Base-by-base conservation (phyloP, 176 grass and related monocot species). In the Aegilops speltoides region DNA sequence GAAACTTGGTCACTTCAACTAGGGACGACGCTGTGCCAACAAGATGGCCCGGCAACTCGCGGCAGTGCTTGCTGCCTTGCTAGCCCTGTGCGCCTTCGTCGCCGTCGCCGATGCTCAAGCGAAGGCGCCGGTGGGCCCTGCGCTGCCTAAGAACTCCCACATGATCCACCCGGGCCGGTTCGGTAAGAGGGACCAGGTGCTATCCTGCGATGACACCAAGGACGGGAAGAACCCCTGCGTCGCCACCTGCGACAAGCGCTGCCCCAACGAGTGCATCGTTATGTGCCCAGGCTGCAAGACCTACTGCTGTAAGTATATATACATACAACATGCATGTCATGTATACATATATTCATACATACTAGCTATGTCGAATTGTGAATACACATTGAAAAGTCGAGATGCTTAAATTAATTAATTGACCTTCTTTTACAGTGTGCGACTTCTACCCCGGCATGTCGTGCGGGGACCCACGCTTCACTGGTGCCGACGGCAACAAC, bases 401-500 rank as follows among this genome's bases (percentile, higher is more conserved):
- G 4, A 52, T 41, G n/a, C 3, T 8, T 79, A 3, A 2, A 33
- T 34, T 10, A 10, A 20, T 68, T 29, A 19, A 4, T 13, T 17
- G 5, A 6, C 7, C 0, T 16, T 36, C 20, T 19, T 34, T 2
- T 11, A 10, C 11, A 56, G 82, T 78, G 19, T 88, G 85, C 3
- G 81, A 91, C 31, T 87, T 87, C 52, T 88, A 84, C 29, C 64
- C 79, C 3, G 83, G 88, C 3, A 23, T 6, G 48, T 52, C 66
- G 0, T 91, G 86, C 28, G 82, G 86, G 13, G 86, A 91, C 64
- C 89, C 86, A 0, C 78, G 78, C 3, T 88, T 91, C 77, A 84
- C 61, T 1, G 90, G 90, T 17, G 79, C 41, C 2, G 87, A 89
- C 23, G 84, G 79, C 87, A 89, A 92, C 87, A 79, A 45, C 79